These are phyloP conservation scores for Sphaerulina populicola DNA, from an alignment of 2,329 filamentous ascomycete genomes.

Conservation along the genomic window DNA sequence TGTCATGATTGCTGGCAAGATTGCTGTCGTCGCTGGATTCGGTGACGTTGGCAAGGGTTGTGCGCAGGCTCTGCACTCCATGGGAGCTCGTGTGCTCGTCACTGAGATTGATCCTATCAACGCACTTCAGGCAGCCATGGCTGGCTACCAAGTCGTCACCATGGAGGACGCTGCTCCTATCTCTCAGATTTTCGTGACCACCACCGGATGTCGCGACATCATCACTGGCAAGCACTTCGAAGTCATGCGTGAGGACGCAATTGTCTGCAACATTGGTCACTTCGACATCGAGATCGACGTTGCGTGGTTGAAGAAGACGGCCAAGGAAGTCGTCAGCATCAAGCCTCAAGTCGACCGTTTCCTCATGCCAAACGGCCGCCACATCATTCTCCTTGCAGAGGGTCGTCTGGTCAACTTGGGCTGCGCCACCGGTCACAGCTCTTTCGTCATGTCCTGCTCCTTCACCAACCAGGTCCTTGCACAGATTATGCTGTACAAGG, in stretches of 20 bases:
- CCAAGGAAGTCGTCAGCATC: constrained; percentile 90
- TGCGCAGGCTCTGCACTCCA: constrained; percentile 86
- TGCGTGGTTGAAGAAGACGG: constrained; percentile 97
- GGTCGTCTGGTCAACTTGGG: constrained; percentile 98
- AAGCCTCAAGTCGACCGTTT: constrained; percentile 99
- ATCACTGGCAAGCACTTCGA: constrained; percentile 87
- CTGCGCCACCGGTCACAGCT: constrained; percentile 97
- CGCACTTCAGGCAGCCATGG: constrained; percentile 95
- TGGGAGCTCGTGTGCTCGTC: constrained; percentile 93
- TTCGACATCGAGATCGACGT: constrained; percentile 99
- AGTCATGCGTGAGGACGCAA: constrained; percentile 92
- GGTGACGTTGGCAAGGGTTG: constrained; percentile 99
- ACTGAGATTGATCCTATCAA: constrained; percentile 99
- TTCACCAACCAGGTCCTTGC: constrained; percentile 99
- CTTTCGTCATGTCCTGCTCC: constrained; percentile 99
- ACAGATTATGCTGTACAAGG: constrained; percentile 98
- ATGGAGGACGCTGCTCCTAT: constrained; percentile 89
- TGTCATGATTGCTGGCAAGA: constrained; percentile 99
- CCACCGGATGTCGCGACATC: constrained; percentile 98
- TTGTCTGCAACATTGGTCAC: constrained; percentile 99
- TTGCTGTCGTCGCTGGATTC: constrained; percentile 93
- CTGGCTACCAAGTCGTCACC: constrained; percentile 90
- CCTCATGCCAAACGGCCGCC: constrained; percentile 83
- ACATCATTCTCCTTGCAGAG: constrained; percentile 98
- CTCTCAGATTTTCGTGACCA: constrained; percentile 98